These are phyloP conservation scores for Tulasnella sp. DNA, from an alignment of 768 basidiomycete genomes.

Conservation along the genomic window DNA sequence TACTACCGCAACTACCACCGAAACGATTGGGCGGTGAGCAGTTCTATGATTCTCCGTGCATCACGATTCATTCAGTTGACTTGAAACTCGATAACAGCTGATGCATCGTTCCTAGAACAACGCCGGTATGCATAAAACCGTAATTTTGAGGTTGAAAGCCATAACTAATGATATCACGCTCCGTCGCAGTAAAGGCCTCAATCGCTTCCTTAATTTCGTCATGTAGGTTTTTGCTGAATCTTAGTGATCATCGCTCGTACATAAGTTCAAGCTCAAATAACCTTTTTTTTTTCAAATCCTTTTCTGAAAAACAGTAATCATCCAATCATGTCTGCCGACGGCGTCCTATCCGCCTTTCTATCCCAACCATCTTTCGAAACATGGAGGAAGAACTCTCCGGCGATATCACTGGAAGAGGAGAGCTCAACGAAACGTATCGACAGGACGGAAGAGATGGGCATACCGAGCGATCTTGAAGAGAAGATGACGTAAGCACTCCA, in stretches of 20 bases:
- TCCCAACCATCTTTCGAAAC: constrained; percentile 72
- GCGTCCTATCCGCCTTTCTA: constrained; percentile 67
- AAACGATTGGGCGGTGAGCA: constrained; percentile 86
- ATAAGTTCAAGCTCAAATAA: not conserved
- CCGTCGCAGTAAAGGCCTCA: constrained; percentile 59
- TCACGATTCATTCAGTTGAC: constrained; percentile 5
- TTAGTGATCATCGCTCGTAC: not conserved
- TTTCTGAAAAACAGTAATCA: constrained; percentile 76
- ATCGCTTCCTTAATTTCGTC: constrained; percentile 67
- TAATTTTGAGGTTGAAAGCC: not conserved
- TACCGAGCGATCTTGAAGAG: constrained; percentile 85
- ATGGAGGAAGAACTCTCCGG: constrained; percentile 66
- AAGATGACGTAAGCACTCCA: constrained; percentile 72
- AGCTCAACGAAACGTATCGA: constrained; percentile 68
- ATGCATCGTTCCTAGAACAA: constrained; percentile 85
- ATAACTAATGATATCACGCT: not conserved
- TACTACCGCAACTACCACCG: constrained; percentile 78
- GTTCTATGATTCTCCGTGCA: constrained; percentile 19
- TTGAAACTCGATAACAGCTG: constrained; percentile 40
- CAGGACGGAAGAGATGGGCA: constrained; percentile 76
- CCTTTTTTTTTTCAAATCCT: not conserved
- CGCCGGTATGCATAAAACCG: constrained; percentile 41
- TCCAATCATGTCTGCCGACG: constrained; percentile 82
- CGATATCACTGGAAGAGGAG: constrained; percentile 78
- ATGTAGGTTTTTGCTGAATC: constrained; percentile 37